Conservation (phyloP, 2,329 filamentous ascomycete species). For the Madurella fahalii region DNA sequence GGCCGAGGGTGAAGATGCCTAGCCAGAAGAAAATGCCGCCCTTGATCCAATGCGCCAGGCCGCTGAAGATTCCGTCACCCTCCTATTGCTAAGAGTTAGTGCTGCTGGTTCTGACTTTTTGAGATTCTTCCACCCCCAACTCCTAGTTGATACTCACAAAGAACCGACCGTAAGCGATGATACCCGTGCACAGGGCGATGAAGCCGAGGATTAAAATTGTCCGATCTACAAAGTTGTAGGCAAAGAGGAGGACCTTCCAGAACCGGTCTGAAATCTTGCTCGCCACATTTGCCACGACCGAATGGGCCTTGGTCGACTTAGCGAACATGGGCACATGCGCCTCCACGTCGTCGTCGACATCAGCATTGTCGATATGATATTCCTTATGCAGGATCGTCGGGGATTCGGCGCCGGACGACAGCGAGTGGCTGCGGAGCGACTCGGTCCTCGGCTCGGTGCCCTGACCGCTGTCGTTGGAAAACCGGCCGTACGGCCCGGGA, state of each 20-base stretch:
- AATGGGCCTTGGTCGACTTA: constrained; percentile 47
- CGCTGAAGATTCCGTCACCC: constrained; percentile 67
- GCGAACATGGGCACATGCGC: constrained; percentile 36
- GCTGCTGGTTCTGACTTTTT: constrained; percentile 3
- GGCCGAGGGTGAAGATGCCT: constrained; percentile 77
- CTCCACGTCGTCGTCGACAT: constrained; percentile 45
- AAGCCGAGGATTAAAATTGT: constrained; percentile 76
- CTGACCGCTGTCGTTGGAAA: constrained; percentile 69
- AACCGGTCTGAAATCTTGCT: constrained; percentile 52
- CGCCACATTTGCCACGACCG: constrained; percentile 51
- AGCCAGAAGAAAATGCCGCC: constrained; percentile 95
- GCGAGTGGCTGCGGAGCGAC: constrained; percentile 61
- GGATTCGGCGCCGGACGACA: constrained; percentile 55
- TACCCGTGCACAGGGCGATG: constrained; percentile 65
- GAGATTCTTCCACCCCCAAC: background rate
- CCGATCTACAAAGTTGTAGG: constrained; percentile 69
- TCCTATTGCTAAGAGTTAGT: constrained; percentile 45
- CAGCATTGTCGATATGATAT: constrained; percentile 44
- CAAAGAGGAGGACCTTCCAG: constrained; percentile 53
- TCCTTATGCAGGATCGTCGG: constrained; percentile 43
- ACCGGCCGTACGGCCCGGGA: constrained; percentile 43
- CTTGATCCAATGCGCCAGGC: constrained; percentile 90
- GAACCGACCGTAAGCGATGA: constrained; percentile 74
- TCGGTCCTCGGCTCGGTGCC: constrained; percentile 67
- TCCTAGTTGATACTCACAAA: constrained; percentile 58